phyloP scores from a whole-genome alignment of 805 yeast genomes.

The Wickerhamomyces rabaulensis region DNA sequence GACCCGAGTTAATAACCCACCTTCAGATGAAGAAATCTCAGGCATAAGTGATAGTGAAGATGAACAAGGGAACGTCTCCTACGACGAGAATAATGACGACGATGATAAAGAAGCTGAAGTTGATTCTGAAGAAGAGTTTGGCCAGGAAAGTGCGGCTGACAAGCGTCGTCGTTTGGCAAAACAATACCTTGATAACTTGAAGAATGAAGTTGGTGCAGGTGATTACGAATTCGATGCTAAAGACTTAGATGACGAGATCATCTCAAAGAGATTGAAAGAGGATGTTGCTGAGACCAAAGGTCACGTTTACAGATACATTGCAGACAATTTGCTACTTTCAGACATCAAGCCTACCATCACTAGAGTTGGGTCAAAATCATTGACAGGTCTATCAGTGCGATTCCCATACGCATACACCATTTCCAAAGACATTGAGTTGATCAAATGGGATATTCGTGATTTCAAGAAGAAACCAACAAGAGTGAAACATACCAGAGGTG shows the following conservation, averaged over 20 bases:
- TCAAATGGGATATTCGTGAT: constrained; percentile 71
- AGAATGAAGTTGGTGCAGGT: constrained; percentile 45
- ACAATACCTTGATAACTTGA: constrained; percentile 79
- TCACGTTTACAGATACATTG: constrained; percentile 64
- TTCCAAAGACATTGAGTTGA: constrained; percentile 73
- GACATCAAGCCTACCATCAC: constrained; percentile 40
- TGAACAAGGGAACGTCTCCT: constrained; percentile 36
- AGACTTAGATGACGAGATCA: constrained; percentile 83
- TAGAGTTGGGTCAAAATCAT: constrained; percentile 55
- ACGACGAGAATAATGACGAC: constrained; percentile 27
- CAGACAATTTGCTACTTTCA: constrained; percentile 38
- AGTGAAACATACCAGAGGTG: constrained; percentile 62
- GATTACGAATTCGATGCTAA: constrained; percentile 71
- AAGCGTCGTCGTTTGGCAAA: constrained; percentile 91
- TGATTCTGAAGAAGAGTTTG: constrained; percentile 69
- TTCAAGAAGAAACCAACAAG: constrained; percentile 56
- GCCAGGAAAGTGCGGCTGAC: constrained; percentile 81
- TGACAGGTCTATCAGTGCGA: constrained; percentile 41
- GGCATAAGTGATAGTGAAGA: constrained; percentile 46
- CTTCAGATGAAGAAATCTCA: constrained; percentile 49
- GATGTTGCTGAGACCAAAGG: constrained; percentile 93
- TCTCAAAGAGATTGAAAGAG: constrained; percentile 70
- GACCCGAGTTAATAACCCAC: constrained; percentile 2
- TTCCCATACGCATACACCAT: constrained; percentile 60
- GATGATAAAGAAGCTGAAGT: constrained; percentile 35